Conservation (phyloP, 164 flowering plant species). For the Pachysandra terminalis region DNA sequence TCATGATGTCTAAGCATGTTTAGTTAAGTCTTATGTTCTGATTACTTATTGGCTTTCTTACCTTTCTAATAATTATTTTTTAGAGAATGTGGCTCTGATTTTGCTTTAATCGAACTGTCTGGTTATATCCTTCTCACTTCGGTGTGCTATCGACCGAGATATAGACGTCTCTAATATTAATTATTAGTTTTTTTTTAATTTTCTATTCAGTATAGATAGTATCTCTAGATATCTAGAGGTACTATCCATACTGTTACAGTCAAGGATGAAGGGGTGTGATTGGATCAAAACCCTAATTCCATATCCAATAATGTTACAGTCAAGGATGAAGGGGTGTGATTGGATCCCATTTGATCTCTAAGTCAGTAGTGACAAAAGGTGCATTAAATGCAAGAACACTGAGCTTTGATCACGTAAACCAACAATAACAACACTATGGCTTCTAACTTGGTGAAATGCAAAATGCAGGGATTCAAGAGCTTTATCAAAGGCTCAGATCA, state of each 20-base stretch:
- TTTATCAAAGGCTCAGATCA: conserved; percentile 47
- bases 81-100: too few species aligned
- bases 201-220: too few species aligned
- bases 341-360: conserved; percentile 26
- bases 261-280: conserved; percentile 30
- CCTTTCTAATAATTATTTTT: too few species aligned
- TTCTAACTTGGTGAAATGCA: conserved; percentile 22
- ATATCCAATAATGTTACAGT: conserved; percentile 8
- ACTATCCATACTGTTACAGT: conserved; percentile 7
- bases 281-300: conserved; percentile 29
- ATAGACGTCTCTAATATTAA: too few species aligned
- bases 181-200: too few species aligned
- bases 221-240: too few species aligned
- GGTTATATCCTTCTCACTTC: too few species aligned
- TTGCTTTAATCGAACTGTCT: too few species aligned
- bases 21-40: too few species aligned
- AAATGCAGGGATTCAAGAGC: conserved; percentile 35
- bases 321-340: conserved; percentile 30
- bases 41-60: too few species aligned
- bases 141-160: too few species aligned
- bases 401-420: conserved; percentile 24
- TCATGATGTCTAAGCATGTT: too few species aligned
- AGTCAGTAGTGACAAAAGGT: conserved; percentile 10
- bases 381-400: conserved; percentile 24
- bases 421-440: conserved; percentile 15